A percentile compares a stretch with the other conserved stretches of the same genome.
Conservation (phyloP, 768 basidiomycete genomes). For the Gloeopeniophorella convolvens region DNA sequence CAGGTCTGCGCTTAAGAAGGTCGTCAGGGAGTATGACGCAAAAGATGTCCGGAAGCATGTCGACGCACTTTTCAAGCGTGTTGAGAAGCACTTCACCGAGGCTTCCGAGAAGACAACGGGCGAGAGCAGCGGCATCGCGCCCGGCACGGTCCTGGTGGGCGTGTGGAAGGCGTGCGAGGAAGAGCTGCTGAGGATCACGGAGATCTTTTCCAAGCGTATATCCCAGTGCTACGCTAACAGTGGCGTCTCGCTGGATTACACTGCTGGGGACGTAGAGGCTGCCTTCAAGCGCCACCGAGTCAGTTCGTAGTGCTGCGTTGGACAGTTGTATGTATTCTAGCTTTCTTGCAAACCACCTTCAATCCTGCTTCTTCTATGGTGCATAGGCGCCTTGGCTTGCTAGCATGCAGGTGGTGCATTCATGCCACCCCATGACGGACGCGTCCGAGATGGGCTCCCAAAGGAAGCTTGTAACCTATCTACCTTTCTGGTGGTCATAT, state of each 20-base stretch:
- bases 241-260: constrained; percentile 70
- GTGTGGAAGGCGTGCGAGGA: constrained; percentile 93
- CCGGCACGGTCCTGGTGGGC: constrained; percentile 64
- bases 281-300: constrained; percentile 65
- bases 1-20: constrained; percentile 72
- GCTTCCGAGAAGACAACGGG: constrained; percentile 58
- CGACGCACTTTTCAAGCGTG: constrained; percentile 81
- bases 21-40: constrained; percentile 74
- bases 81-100: constrained; percentile 94
- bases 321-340: background rate
- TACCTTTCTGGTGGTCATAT: too few species aligned
- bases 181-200: constrained; percentile 68
- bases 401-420: too few species aligned
- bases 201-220: constrained; percentile 62
- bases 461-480: too few species aligned
- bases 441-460: too few species aligned
- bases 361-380: too few species aligned
- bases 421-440: too few species aligned
- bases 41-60: constrained; percentile 90
- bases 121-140: constrained; percentile 45
- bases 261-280: constrained; percentile 63
- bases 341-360: background rate
- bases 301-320: constrained; percentile 19
- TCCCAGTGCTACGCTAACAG: constrained; percentile 73
- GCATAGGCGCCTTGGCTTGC: too few species aligned